Conservation (phyloP, 306 rosid species). For the Adenanthera pavonina region DNA sequence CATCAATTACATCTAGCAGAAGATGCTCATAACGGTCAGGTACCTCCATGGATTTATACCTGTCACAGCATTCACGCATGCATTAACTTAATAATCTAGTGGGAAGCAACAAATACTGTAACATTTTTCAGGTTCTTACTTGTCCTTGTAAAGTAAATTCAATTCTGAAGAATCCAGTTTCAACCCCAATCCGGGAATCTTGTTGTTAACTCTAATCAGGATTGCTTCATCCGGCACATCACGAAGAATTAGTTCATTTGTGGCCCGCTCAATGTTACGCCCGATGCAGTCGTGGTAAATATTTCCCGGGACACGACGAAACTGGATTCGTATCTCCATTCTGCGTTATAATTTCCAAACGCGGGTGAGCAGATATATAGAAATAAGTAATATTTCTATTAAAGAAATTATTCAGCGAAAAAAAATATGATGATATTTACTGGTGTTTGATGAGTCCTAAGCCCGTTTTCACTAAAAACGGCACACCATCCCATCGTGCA, state of each 20-base stretch:
- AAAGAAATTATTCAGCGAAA: neutral
- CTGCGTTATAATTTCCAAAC: conserved; percentile 55
- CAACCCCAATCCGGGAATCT: conserved; percentile 91
- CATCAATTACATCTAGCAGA: conserved; percentile 82
- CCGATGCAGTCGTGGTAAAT: conserved; percentile 68
- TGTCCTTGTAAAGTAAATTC: conserved; percentile 86
- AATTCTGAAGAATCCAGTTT: conserved; percentile 87
- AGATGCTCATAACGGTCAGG: conserved; percentile 95
- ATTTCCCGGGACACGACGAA: conserved; percentile 81
- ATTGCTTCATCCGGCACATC: conserved; percentile 91
- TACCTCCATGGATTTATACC: conserved; percentile 74
- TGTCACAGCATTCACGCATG: conserved; percentile 16
- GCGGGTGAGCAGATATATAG: neutral
- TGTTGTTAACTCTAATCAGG: conserved; percentile 83
- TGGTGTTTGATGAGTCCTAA: conserved; percentile 89
- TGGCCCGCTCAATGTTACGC: conserved; percentile 63
- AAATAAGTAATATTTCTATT: neutral
- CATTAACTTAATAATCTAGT: conserved; percentile 7
- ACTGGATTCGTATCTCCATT: conserved; percentile 92
- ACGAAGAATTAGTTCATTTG: conserved; percentile 89
- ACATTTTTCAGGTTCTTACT: conserved; percentile 54
- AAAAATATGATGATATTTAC: conserved; percentile 46
- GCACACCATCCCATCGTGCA: conserved; percentile 99
- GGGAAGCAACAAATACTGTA: conserved; percentile 7
- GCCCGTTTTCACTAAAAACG: conserved; percentile 87